Base-by-base conservation (phyloP, 148 eudicot genomes). In the Camellia japonica region DNA sequence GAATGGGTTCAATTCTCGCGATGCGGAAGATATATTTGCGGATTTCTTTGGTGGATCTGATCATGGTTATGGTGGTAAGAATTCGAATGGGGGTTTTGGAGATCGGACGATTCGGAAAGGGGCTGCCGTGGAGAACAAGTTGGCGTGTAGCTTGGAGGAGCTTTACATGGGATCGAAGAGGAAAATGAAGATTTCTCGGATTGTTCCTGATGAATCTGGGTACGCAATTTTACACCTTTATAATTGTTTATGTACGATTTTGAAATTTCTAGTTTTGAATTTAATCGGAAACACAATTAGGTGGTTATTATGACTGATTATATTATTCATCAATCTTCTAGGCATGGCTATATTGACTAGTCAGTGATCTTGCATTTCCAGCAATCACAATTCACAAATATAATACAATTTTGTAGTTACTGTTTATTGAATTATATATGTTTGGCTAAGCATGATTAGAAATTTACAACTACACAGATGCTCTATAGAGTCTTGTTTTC, bases 61-160 rank as follows among this genome's bases (percentile, higher is more conserved):
- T 46, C 60, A 41, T 82, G 73, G 60, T 18, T 49, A 55, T 5
- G 64, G 44, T 51, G 7, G 69, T 75, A 66, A 38, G 81, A 73
- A 73, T 16, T 49, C 76, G 18, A 65, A 64, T 19, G 41, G 30
- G 49, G 9, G 23, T 54, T 55, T 20, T 0, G 77, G 78, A 5
- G 47, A 54, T 78, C 47, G 14, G 47, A 72, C 20, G 23, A n/a
- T 19, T 7, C 16, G 78, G 41, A 88, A 88, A 78, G 89, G 89
- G 46, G 83, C 60, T 46, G 67, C 86, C 11, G 84, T 93, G 81
- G 99, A 93, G 96, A 89, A 83, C 69, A 85, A 82, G 79, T 75
- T 95, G 93, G 81, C 69, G 7, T 95, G 98, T 92, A 90, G 79
- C 58, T 83, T 95, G 89, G 99, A 95, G 85, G 99, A 95, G 73